Base-by-base conservation (phyloP, 2,329 filamentous ascomycete species). In the Ustulina deusta region DNA sequence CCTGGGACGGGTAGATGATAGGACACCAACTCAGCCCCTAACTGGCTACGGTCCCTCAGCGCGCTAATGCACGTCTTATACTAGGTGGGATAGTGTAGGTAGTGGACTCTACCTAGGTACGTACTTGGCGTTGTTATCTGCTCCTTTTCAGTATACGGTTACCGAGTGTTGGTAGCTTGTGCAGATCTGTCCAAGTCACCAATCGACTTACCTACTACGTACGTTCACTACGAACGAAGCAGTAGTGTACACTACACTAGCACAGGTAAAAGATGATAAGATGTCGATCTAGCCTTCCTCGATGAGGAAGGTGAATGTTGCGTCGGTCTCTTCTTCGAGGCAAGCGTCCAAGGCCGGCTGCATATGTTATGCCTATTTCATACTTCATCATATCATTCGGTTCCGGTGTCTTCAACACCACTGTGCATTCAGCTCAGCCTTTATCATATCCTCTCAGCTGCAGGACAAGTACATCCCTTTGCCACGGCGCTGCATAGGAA, bases 371-470 rank as follows among this genome's bases (percentile, higher is more conserved):
- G 27, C 22, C 22, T 25, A 32, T 52, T 64, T 32, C 49, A 32
- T 49, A 15, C 42, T 22, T 20, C 11, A n/a, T 32, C 52, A 15
- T 57, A 11, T 38, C 32, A 57, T 46, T 62, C 17, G 9, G 5
- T 44, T 25, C 25, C 20, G 2, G 40, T 7, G 20, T 10, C 10
- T 34, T 27, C 27, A 49, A 32, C 29, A 40, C 25, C 49, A 10
- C 7, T n/a, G 17, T 46, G 10, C 25, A 10, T 38, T 54, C 48
- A 55, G 54, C 44, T 60, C 59, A 62, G 54, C 64, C 54, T 59
- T 58, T 66, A 38, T 58, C 36, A 52, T 46, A 52, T 58, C 44
- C 51, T 58, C 36, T 63, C 64, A 63, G 64, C 58, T 49, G 27
- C 34, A 36, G 29, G 27, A 36, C 51, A 49, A 29, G 22, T 25